These are phyloP conservation scores for Pythium phragmiticola DNA, from an alignment of 352 stramenopile species.

Conservation along the genomic window DNA sequence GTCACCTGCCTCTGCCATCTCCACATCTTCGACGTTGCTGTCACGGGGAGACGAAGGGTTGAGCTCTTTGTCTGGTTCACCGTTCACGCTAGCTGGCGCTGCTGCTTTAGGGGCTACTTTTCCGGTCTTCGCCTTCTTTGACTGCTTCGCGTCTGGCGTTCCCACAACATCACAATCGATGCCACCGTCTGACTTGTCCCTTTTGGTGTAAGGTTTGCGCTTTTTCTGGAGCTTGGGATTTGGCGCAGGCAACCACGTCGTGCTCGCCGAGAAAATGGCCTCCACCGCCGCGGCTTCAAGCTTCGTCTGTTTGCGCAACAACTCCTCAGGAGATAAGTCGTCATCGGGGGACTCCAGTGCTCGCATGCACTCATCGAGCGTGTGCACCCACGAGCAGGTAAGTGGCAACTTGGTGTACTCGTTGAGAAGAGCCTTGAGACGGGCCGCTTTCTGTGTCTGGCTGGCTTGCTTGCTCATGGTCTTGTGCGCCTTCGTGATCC, in stretches of 20 bases:
- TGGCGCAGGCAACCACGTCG: conserved; percentile 22
- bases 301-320: conserved; percentile 32
- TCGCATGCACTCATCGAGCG: conserved; percentile 29
- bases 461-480: conserved; percentile 60
- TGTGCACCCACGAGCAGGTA: conserved; percentile 50
- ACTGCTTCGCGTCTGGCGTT: conserved; percentile 17
- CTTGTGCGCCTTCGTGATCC: conserved; percentile 82
- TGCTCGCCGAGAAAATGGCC: conserved; percentile 26
- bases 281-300: conserved; percentile 32
- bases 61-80: conserved; percentile 18
- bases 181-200: conserved; percentile 41
- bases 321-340: conserved; percentile 31
- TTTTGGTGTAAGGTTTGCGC: conserved; percentile 63
- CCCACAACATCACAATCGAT: conserved; percentile 5
- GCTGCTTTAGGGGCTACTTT: conserved; percentile 30
- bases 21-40: conserved; percentile 16
- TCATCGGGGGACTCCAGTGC: conserved; percentile 28
- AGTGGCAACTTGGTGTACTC: conserved; percentile 88
- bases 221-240: conserved; percentile 53
- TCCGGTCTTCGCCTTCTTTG: conserved; percentile 43
- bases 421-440: conserved; percentile 77
- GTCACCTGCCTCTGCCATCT: conserved; percentile 17
- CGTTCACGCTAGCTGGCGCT: not conserved
- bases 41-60: conserved; percentile 1
- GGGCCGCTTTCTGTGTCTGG: conserved; percentile 55